Evolutionary conservation across 2,329 filamentous ascomycete genomes (phyloP).

Genomic region (Botrytis fabae): DNA sequence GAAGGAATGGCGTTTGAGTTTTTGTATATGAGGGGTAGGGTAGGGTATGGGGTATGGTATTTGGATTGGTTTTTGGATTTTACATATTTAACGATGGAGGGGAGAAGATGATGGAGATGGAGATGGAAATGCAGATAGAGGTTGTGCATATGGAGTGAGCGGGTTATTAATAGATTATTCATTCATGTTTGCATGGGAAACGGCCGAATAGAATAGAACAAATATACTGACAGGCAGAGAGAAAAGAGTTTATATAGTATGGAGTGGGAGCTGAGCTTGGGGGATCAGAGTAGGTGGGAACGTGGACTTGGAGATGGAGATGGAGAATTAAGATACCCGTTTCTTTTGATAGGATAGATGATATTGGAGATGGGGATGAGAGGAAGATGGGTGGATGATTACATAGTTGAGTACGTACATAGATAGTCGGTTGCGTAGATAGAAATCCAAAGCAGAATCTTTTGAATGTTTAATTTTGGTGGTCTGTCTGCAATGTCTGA

Average conservation of each 20-base stretch:
- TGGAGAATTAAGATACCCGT: background rate
- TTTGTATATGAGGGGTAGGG: too few relatives aligned
- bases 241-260: background rate
- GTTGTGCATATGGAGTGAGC: background rate
- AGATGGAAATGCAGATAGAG: background rate
- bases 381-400: background rate
- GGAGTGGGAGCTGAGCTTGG: too few relatives aligned
- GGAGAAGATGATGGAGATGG: background rate
- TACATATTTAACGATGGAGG: background rate
- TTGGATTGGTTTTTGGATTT: background rate
- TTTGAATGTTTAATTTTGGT: too few relatives aligned
- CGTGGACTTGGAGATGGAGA: background rate
- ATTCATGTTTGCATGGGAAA: background rate
- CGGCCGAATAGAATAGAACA: background rate
- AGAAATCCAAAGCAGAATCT: background rate
- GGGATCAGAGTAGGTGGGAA: too few relatives aligned
- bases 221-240: background rate
- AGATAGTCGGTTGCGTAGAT: background rate
- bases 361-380: background rate
- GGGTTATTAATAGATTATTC: background rate
- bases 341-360: background rate
- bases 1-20: background rate
- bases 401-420: background rate
- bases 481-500: too few relatives aligned
- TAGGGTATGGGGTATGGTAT: background rate